Base-by-base conservation (phyloP, 169 alveolate genomes). In the Cryptosporidium meleagridis region DNA sequence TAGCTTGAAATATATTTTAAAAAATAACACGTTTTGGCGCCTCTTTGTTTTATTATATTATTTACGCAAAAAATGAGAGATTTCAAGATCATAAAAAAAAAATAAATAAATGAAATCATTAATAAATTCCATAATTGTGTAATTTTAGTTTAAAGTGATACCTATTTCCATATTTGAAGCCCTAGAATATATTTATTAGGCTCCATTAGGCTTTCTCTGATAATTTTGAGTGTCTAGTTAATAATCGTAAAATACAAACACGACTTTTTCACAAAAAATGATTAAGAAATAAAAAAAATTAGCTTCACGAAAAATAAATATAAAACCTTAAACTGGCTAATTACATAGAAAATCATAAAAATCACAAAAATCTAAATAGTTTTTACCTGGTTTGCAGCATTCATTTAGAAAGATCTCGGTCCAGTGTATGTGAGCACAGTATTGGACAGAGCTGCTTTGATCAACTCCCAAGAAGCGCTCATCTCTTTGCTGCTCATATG, bases 391-490 rank as follows among this genome's bases (percentile, higher is more conserved):
- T 62, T 44, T 80, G 35, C 89, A 80, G 59, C 89, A 80, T 29
- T 80, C 89, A 41, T 59, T 80, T 62, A 80, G 89, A 26, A 80
- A 80, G 33, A 80, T 80, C 55, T 80, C 89, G 16, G 89, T 80
- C 89, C 89, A 80, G 31, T 80, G 89, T 26, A 80, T 80, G 55
- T 80, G 89, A 44, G 89, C 89, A 80, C 89, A 80, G 39, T 80
- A 80, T 51, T 80, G 89, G 21, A 80, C 70, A 14, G 73, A 62
- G 26, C 10, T 65, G 26, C 29, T 53, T n/a, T 59, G 51, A 45
- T 44, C 58, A 18, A n/a, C 61, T 4, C 59, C 72, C 33, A 73
- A 29, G 48, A 73, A 73, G 2, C 59, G 51, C 2, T 53, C 70
- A 21, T 33, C 71, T 18, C 58, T 73, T 53, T 55, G 55, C 21